Percentiles rank a stretch among this genome's conserved stretches.
Conservation (phyloP, 2,329 filamentous ascomycete genomes). For the Hymenoscyphus fructigenus region DNA sequence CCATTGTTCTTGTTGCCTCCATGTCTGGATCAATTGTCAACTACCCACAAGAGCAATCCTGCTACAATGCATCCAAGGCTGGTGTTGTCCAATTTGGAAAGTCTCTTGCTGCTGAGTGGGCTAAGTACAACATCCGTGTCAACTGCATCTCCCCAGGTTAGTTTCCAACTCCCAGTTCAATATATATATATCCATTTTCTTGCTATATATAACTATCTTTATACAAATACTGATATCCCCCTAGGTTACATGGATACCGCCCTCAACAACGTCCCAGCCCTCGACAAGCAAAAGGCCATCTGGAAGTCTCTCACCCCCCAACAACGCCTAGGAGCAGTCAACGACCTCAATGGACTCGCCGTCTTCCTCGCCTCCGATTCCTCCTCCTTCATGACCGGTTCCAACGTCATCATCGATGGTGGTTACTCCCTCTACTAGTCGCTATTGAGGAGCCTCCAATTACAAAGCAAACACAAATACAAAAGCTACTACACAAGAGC, state of each 20-base stretch:
- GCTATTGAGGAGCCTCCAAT: constrained; percentile 23
- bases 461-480: background rate
- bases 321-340: constrained; percentile 68
- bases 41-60: constrained; percentile 79
- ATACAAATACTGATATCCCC: constrained; percentile 4
- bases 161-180: background rate
- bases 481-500: background rate
- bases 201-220: background rate
- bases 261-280: constrained; percentile 73
- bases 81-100: constrained; percentile 76
- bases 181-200: background rate
- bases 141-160: constrained; percentile 75
- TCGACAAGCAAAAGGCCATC: constrained; percentile 80
- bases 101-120: constrained; percentile 82
- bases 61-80: constrained; percentile 83
- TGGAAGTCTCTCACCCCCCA: constrained; percentile 75
- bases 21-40: constrained; percentile 86
- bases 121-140: constrained; percentile 75
- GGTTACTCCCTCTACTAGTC: constrained; percentile 36
- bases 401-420: constrained; percentile 50
- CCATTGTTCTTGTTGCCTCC: constrained; percentile 73
- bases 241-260: constrained; percentile 78
- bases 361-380: constrained; percentile 75
- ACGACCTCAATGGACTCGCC: constrained; percentile 75
- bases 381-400: constrained; percentile 74